Conservation (phyloP, 306 rosid species). For the Echinosophora koreensis region DNA sequence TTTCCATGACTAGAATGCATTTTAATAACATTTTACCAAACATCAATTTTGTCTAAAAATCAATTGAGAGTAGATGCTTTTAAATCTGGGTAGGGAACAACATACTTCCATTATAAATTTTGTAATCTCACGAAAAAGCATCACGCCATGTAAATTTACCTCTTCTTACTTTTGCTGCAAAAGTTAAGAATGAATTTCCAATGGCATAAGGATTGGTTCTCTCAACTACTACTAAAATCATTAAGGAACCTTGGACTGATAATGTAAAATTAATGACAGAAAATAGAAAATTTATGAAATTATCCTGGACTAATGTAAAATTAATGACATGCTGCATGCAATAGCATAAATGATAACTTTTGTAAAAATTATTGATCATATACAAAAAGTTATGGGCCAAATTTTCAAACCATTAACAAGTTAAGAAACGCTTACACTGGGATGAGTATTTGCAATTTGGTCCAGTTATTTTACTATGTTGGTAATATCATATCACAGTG, state of each 20-base stretch:
- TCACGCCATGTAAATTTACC: not conserved
- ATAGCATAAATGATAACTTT: not conserved
- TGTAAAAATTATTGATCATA: not conserved
- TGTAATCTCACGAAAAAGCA: no score
- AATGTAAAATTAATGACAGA: not conserved
- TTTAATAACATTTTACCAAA: constrained; percentile 6
- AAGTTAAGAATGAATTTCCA: not conserved
- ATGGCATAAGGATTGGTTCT: not conserved
- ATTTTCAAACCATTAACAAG: not conserved
- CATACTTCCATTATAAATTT: not conserved
- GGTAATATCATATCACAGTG: not conserved
- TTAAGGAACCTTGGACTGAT: not conserved
- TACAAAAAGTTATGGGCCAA: not conserved
- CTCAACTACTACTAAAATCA: not conserved
- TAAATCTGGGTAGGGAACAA: constrained; percentile 4
- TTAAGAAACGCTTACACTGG: not conserved
- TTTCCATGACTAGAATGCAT: not conserved
- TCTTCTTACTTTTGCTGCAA: not conserved
- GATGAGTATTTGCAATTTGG: not conserved
- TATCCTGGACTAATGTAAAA: not conserved
- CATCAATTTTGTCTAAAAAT: constrained; percentile 8
- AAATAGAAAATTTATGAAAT: no score
- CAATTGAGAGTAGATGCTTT: constrained; percentile 26
- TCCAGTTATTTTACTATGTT: not conserved
- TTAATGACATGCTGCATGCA: constrained; percentile 12